A percentile compares a stretch with the other conserved stretches of the same genome.
Evolutionary conservation across 768 basidiomycete genomes (phyloP).

Genomic region (Suillus variegatus): DNA sequence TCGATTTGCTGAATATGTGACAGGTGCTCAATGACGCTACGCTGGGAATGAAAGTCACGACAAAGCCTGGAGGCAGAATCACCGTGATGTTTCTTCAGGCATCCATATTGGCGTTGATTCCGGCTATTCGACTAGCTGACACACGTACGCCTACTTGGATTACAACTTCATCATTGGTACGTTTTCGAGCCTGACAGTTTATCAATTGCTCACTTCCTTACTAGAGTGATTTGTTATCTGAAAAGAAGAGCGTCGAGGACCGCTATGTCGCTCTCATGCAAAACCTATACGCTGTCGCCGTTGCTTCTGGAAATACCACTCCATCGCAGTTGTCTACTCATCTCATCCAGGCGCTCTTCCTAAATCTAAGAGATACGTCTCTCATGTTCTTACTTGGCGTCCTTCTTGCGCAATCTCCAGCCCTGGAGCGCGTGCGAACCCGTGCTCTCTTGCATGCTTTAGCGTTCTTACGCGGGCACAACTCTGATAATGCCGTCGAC

Average conservation of each 20-base stretch:
- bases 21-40: slow-evolving; percentile 48
- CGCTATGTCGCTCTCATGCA: slow-evolving; percentile 64
- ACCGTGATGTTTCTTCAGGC: slow-evolving; percentile 61
- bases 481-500: slow-evolving; percentile 57
- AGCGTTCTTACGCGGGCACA: slow-evolving; percentile 80
- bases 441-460: slow-evolving; percentile 73
- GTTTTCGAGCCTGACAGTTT: slow-evolving; percentile 10
- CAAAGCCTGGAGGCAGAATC: slow-evolving; percentile 60
- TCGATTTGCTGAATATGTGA: slow-evolving; percentile 7
- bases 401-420: slow-evolving; percentile 45
- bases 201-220: background rate
- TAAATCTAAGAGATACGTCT: slow-evolving; percentile 65
- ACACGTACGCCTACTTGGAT: slow-evolving; percentile 50
- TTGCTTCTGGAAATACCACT: slow-evolving; percentile 49
- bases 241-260: slow-evolving; percentile 23
- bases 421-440: slow-evolving; percentile 38
- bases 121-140: slow-evolving; percentile 48
- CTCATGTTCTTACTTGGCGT: slow-evolving; percentile 81
- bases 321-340: slow-evolving; percentile 46
- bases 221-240: slow-evolving; percentile 20
- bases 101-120: slow-evolving; percentile 52
- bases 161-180: slow-evolving; percentile 35
- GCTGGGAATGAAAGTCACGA: slow-evolving; percentile 49
- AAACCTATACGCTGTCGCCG: slow-evolving; percentile 66
- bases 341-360: slow-evolving; percentile 67